These are phyloP conservation scores for Cercospora canescens DNA, from an alignment of 2,329 filamentous ascomycete genomes.

Conservation along the genomic window DNA sequence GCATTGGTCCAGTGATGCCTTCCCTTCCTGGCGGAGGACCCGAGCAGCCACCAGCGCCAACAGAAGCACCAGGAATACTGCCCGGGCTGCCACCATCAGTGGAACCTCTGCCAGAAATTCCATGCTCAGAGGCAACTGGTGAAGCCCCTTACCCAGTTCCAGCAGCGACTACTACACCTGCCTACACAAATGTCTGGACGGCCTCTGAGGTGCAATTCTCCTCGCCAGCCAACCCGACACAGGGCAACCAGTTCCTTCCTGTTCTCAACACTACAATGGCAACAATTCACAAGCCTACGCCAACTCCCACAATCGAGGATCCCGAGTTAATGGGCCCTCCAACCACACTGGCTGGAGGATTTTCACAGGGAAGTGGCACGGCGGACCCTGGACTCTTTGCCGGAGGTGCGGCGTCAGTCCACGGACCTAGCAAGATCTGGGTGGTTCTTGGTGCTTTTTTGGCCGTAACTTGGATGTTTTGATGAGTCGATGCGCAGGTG, in stretches of 20 bases:
- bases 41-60: neutral
- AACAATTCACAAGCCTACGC: neutral
- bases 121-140: neutral
- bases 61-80: neutral
- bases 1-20: neutral
- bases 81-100: neutral
- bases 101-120: neutral
- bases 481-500: neutral
- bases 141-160: neutral
- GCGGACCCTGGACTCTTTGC: constrained; percentile 4
- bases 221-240: neutral
- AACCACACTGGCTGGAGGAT: neutral
- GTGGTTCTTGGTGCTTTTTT: neutral
- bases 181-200: neutral
- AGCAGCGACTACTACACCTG: neutral
- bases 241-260: neutral
- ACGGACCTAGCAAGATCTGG: neutral
- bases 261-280: neutral
- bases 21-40: neutral
- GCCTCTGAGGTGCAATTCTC: neutral
- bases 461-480: neutral
- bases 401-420: neutral
- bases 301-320: neutral
- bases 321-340: neutral
- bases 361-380: neutral